phyloP scores from a whole-genome alignment of 768 basidiomycete genomes.

The Dioszegia hungarica region DNA sequence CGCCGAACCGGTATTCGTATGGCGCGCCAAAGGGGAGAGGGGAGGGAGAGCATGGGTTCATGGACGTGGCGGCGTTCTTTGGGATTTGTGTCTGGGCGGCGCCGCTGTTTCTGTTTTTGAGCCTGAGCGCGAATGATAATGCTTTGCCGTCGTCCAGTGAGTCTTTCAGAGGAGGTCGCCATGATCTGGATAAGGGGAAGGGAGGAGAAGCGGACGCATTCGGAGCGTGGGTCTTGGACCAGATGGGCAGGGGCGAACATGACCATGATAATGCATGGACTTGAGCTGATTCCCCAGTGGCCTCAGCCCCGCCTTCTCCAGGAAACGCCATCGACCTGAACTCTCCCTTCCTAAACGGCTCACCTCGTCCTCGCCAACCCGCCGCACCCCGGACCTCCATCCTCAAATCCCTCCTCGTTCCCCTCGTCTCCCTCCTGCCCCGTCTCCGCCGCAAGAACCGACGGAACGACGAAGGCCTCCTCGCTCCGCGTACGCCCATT shows the following conservation, averaged over 20 bases:
- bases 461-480: constrained; percentile 62
- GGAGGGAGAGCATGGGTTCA: constrained; percentile 38
- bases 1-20: constrained; percentile 29
- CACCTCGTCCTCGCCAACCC: not conserved
- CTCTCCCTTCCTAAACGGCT: not conserved
- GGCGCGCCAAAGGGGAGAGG: constrained; percentile 9
- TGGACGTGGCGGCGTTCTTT: constrained; percentile 56
- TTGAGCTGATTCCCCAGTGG: not conserved
- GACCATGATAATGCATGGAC: not conserved
- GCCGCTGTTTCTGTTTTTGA: constrained; percentile 90
- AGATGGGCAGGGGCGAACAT: too few species aligned
- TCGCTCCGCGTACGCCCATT: constrained; percentile 54
- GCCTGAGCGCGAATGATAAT: constrained; percentile 93
- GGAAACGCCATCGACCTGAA: constrained; percentile 4
- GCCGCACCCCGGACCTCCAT: constrained; percentile 23
- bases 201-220: too few species aligned
- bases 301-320: constrained; percentile 10
- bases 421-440: constrained; percentile 52
- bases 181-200: too few species aligned
- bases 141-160: constrained; percentile 65
- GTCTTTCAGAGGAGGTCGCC: too few species aligned
- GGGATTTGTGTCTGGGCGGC: constrained; percentile 55
- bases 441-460: constrained; percentile 49
- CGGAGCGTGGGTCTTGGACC: too few species aligned
- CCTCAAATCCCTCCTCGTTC: constrained; percentile 41